Conservation (phyloP, 2,329 filamentous ascomycete species). For the Corinectria fuckeliana region DNA sequence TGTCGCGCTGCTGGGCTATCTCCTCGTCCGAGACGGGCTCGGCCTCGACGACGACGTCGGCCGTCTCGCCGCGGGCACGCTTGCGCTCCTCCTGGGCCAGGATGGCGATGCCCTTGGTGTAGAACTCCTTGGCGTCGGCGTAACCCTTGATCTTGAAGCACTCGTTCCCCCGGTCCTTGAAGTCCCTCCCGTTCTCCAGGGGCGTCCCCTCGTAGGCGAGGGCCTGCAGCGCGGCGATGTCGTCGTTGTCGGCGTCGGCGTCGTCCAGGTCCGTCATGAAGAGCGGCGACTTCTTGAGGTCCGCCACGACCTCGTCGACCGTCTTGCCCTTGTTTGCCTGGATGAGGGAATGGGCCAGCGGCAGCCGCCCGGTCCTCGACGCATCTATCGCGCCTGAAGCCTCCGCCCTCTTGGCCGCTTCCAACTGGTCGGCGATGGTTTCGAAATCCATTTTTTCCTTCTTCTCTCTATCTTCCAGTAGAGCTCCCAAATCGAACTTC, state of each 20-base stretch:
- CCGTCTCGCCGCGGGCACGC: conserved; percentile 50
- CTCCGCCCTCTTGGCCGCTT: conserved; percentile 34
- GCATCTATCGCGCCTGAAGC: no score
- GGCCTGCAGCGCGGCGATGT: conserved; percentile 86
- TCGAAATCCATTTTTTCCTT: conserved; percentile 48
- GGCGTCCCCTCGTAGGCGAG: conserved; percentile 92
- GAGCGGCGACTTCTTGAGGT: conserved; percentile 72
- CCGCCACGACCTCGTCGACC: conserved; percentile 61
- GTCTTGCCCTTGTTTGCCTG: conserved; percentile 51
- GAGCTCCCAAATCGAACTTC: no score
- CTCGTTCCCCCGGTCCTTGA: conserved; percentile 93
- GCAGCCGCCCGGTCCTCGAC: no score
- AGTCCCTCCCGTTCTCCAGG: conserved; percentile 80
- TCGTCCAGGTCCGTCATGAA: conserved; percentile 96
- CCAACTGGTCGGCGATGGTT: conserved; percentile 52
- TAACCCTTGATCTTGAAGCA: conserved; percentile 76
- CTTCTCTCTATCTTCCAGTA: not conserved
- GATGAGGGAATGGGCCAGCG: conserved; percentile 50
- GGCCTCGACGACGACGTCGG: conserved; percentile 36
- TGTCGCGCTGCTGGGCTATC: conserved; percentile 62
- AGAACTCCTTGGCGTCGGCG: conserved; percentile 88
- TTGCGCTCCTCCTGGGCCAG: conserved; percentile 69
- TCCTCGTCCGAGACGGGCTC: conserved; percentile 58
- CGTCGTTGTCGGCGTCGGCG: conserved; percentile 78
- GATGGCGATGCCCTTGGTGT: conserved; percentile 82